Evolutionary conservation across 208 protist species (phyloP).

Genomic region (Naegleria lovaniensis): DNA sequence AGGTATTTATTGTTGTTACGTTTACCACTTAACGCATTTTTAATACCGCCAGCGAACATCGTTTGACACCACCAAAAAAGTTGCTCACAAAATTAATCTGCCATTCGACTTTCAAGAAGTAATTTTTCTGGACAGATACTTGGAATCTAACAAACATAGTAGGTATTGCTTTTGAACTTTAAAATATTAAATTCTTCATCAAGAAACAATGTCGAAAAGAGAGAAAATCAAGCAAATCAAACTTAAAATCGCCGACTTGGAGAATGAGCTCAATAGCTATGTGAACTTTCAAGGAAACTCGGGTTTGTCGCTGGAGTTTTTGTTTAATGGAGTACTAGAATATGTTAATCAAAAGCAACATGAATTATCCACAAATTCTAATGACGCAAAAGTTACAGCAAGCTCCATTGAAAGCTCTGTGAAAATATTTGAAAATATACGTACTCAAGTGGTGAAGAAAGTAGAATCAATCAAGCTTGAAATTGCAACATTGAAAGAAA

Average conservation of each 20-base stretch:
- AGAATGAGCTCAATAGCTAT: not conserved
- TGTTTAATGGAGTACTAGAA: not conserved
- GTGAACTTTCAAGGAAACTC: not conserved
- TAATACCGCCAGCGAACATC: not conserved
- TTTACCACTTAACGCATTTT: not conserved
- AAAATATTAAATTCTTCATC: not conserved
- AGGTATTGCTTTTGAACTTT: not conserved
- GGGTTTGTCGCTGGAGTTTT: not conserved
- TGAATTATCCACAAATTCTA: not conserved
- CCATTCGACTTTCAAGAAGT: not conserved
- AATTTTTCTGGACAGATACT: not conserved
- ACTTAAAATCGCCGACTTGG: not conserved
- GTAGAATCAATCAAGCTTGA: not conserved
- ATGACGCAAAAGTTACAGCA: not conserved
- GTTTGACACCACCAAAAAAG: not conserved
- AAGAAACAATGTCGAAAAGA: not conserved
- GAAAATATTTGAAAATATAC: not conserved
- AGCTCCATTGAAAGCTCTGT: not conserved
- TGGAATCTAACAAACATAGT: constrained; percentile 3
- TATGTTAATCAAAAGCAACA: not conserved
- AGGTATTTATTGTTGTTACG: not conserved
- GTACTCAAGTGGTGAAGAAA: not conserved
- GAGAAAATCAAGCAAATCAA: not conserved
- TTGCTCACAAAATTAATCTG: not conserved
- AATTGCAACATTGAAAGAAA: not conserved